Evolutionary conservation across 768 basidiomycete species (phyloP), one percentile per base, ranked within the genome.

Genomic region (Trametopsis cervina): DNA sequence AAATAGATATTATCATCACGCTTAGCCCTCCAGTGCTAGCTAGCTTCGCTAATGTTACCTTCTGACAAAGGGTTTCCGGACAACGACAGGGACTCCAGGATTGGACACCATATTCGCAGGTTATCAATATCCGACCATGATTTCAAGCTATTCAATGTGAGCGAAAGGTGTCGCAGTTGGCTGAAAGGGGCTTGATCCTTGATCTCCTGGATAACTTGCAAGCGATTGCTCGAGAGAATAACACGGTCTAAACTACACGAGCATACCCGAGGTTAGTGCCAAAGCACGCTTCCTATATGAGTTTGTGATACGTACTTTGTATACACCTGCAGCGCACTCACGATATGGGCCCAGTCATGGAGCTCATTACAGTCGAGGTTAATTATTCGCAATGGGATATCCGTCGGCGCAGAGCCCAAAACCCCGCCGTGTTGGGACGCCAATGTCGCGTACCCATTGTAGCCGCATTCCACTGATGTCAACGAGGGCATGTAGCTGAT

Each of bases 321-420:
- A 57, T 77, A 76, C 21, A 63, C 57, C 12, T 54, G 54, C 37
- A 85, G 54, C 23, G 78, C 69, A 25, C 63, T 49, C 51, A 69
- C 75, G 7, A 76, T 66, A 43, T 73, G 62, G 33, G 51, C 49
- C 85, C 87, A 90, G 57, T 80, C 68, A 9, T 58, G 54, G 43
- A 84, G 73, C 20, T 64, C 45, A 67, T 92, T 92, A 47, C 72
- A 70, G 57, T 89, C 87, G 35, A 92, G 66, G 63, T 91, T 90
- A 47, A 91, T 59, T 25, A 66, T 67, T 41, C 70, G 63, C 39
- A 89, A 46, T 5, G 23, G 49, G 9, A 53, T 57, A 43, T 66
- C 49, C 5, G 63, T 58, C 52, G 24, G 47, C 54, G 41, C 26
- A 17, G 36, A 29, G 13, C 10, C 22, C 17, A n/a, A 4, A 13